Evolutionary conservation across 2,329 filamentous ascomycete species (phyloP), one percentile per base, ranked within the genome.

Genomic region (Aspergillus clavatus): DNA sequence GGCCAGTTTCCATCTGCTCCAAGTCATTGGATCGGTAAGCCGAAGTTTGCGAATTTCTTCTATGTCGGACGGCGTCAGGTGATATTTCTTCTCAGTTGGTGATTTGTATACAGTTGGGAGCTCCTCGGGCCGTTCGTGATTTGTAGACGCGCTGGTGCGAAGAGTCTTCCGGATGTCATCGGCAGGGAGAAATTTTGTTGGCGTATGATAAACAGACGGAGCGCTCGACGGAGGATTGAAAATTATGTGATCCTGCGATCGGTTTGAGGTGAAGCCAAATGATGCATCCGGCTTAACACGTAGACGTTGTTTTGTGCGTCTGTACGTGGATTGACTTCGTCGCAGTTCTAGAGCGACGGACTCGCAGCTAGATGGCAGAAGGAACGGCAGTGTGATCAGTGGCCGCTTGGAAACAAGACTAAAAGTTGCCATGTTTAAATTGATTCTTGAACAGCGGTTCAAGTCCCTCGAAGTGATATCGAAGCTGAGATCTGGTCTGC

Each of bases 141-240:
- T 52, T 4, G 57, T 43, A 1, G 66, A 52, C 29, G 54, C 51
- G 41, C 67, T 54, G n/a, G 65, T 51, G 55, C 74, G 73, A 23
- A 81, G 62, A 33, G 62, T 57, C 50, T 73, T 68, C 45, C 82
- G 73, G 18, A 72, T 70, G 65, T 86, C 82, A 51, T 73, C 69
- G 43, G 71, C 61, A 4, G 82, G 82, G 6, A 86, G 72, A 61
- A 86, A 86, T 53, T 82, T 81, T 22, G 73, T 67, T 1, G 82
- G 82, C 1, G 82, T 86, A 60, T 83, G 78, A 58, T 81, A 82
- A 19, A 81, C 75, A 49, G 74, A 81, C 6, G 82, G 81, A 5
- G 78, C 75, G 22, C 79, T 78, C 5, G 81, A 80, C 1, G 82
- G 82, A 27, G 82, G 82, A 55, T 85, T 85, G 73, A 80, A 81